Percentiles rank a stretch among this genome's conserved stretches.
phyloP scores from a whole-genome alignment of 805 yeast genomes.

The Wickerhamomyces sydowiorum region DNA sequence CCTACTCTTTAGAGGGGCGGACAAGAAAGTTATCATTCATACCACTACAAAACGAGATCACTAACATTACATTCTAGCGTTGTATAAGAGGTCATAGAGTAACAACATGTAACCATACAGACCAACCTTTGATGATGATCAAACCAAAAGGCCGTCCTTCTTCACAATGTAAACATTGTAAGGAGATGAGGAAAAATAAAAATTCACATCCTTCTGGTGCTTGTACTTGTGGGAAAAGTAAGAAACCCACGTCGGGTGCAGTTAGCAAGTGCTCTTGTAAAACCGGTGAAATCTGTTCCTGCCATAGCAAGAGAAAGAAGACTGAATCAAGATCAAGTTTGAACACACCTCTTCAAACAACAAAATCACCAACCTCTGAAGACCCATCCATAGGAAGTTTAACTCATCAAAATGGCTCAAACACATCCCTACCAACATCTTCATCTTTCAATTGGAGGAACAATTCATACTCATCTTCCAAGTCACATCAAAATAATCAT shows the following conservation, averaged over 20 bases:
- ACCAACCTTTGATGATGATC: conserved; percentile 85
- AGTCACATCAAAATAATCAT: not conserved
- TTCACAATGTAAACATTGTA: conserved; percentile 84
- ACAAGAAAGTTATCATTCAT: not conserved
- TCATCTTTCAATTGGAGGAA: not conserved
- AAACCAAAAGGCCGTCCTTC: conserved; percentile 97
- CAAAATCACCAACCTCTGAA: not conserved
- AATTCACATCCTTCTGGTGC: conserved; percentile 52
- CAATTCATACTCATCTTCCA: not conserved
- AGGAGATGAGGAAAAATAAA: conserved; percentile 63
- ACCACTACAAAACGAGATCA: not conserved
- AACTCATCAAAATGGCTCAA: not conserved
- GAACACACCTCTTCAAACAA: not conserved
- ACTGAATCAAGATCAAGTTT: not conserved
- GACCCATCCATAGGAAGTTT: not conserved
- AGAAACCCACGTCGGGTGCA: conserved; percentile 20
- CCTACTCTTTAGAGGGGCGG: no score
- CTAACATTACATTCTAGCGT: conserved; percentile 26
- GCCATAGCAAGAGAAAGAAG: conserved; percentile 19
- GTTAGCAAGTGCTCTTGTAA: conserved; percentile 23
- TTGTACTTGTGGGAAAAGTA: conserved; percentile 61
- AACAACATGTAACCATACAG: conserved; percentile 88
- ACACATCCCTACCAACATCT: not conserved
- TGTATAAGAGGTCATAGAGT: conserved; percentile 97
- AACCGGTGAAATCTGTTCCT: conserved; percentile 20